Conservation (phyloP, 768 basidiomycete genomes). For the Serendipita sp. region DNA sequence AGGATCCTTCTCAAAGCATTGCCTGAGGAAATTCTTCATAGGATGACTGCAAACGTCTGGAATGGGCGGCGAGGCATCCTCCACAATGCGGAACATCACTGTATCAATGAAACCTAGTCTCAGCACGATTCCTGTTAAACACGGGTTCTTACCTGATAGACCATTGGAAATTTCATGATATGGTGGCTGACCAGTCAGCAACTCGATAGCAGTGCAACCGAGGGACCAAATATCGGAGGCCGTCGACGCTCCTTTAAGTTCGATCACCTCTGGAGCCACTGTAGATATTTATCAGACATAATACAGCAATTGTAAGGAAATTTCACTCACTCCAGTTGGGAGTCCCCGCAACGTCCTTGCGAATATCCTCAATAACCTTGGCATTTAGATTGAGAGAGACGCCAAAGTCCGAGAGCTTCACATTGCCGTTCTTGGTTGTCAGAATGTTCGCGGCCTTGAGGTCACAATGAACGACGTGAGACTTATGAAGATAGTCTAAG, state of each 20-base stretch:
- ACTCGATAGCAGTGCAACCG: slow-evolving; percentile 86
- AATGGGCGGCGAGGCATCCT: slow-evolving; percentile 75
- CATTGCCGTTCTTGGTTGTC: slow-evolving; percentile 95
- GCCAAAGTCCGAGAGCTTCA: slow-evolving; percentile 94
- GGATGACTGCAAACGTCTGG: slow-evolving; percentile 65
- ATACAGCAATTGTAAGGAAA: not conserved
- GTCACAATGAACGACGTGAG: slow-evolving; percentile 81
- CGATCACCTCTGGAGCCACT: slow-evolving; percentile 96
- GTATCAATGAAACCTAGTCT: not conserved
- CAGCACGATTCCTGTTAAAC: not conserved
- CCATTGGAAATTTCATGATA: slow-evolving; percentile 79
- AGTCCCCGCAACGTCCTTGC: slow-evolving; percentile 73
- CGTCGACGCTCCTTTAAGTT: slow-evolving; percentile 81
- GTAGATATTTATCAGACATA: not conserved
- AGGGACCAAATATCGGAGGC: slow-evolving; percentile 94
- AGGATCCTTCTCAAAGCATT: slow-evolving; percentile 87
- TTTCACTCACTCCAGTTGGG: slow-evolving; percentile 71
- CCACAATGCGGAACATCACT: slow-evolving; percentile 98
- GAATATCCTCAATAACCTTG: slow-evolving; percentile 74
- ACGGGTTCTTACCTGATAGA: slow-evolving; percentile 52
- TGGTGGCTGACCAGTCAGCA: slow-evolving; percentile 82
- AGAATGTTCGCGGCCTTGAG: slow-evolving; percentile 97
- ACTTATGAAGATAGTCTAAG: slow-evolving; percentile 76
- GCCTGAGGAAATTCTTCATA: slow-evolving; percentile 61
- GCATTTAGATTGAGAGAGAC: slow-evolving; percentile 72